Percentiles rank a stretch among this genome's conserved stretches.
phyloP scores from a whole-genome alignment of 1,139 yeast species.

The Hyphopichia buzzinii region DNA sequence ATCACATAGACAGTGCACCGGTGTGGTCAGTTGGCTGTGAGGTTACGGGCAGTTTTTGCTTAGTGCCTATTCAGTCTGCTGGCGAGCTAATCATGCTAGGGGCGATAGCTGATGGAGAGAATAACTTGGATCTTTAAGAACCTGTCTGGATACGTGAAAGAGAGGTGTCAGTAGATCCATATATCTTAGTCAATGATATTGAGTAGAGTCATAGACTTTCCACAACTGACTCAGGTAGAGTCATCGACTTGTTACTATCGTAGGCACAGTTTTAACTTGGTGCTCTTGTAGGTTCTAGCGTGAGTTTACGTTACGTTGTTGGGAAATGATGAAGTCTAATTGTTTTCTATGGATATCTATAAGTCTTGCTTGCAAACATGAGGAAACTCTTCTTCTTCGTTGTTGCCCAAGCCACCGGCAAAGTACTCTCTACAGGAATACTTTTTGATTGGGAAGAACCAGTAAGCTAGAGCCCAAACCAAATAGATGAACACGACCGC shows the following conservation, averaged over 20 bases:
- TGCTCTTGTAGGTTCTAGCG: not conserved
- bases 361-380: conserved; percentile 36
- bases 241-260: no score
- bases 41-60: conserved; percentile 24
- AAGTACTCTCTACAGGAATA: conserved; percentile 40
- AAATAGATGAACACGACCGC: conserved; percentile 60
- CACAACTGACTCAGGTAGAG: no score
- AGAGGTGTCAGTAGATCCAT: conserved; percentile 55
- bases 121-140: conserved; percentile 45
- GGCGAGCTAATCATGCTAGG: conserved; percentile 9
- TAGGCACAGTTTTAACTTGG: not conserved
- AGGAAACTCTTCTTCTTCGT: conserved; percentile 47
- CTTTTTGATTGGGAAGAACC: conserved; percentile 50
- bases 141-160: conserved; percentile 55
- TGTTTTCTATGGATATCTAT: conserved; percentile 10
- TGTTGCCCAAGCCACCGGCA: conserved; percentile 44
- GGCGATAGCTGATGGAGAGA: conserved; percentile 54
- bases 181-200: no score
- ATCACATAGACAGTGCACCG: conserved; percentile 53
- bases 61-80: conserved; percentile 1
- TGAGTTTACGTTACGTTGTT: no score
- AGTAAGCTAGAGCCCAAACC: conserved; percentile 52
- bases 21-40: conserved; percentile 20
- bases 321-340: no score
- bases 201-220: no score